These are phyloP conservation scores for Scytalidium lignicola DNA, from an alignment of 2,329 filamentous ascomycete species.

Conservation along the genomic window DNA sequence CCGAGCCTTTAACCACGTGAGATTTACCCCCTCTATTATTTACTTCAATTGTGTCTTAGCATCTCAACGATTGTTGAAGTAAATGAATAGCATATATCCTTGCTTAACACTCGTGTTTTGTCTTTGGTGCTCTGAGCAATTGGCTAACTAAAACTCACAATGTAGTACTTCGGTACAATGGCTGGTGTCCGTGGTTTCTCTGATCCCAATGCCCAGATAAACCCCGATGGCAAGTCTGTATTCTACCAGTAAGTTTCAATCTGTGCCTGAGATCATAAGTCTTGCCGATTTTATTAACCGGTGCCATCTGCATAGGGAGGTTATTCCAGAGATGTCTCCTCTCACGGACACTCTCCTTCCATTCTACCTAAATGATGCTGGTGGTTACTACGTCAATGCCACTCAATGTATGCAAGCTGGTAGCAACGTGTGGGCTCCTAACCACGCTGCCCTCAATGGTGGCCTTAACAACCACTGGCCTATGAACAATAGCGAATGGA, in stretches of 20 bases:
- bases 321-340: conserved; percentile 32
- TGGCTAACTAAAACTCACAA: background rate
- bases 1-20: conserved; percentile 34
- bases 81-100: no score
- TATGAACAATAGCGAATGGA: conserved; percentile 45
- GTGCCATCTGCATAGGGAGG: conserved; percentile 24
- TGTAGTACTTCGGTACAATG: conserved; percentile 47
- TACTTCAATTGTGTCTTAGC: no score
- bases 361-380: conserved; percentile 50
- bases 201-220: conserved; percentile 48
- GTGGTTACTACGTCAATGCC: conserved; percentile 40
- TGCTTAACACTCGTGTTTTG: no score
- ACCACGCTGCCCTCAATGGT: conserved; percentile 45
- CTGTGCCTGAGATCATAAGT: background rate
- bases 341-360: conserved; percentile 40
- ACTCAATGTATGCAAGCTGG: conserved; percentile 49
- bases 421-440: conserved; percentile 42
- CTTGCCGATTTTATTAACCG: background rate
- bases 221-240: conserved; percentile 37
- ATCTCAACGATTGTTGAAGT: no score
- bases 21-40: background rate
- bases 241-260: conserved; percentile 40
- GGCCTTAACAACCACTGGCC: conserved; percentile 49
- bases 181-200: conserved; percentile 47
- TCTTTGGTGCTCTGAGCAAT: no score